Conservation (phyloP, 1,284 basidiomycete species). For the Grifola frondosa region DNA sequence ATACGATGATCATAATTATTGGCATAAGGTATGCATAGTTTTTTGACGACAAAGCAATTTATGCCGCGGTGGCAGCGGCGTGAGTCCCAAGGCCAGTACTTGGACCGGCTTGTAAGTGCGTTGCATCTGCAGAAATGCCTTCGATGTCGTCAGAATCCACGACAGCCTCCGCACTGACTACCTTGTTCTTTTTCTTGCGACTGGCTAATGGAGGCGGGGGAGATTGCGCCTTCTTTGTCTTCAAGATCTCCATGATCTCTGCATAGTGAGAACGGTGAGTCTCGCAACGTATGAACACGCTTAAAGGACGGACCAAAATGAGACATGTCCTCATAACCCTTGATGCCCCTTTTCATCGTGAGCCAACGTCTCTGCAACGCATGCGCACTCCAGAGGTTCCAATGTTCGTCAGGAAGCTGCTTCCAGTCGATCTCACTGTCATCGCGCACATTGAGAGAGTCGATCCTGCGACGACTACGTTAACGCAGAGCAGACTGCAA, state of each 20-base stretch:
- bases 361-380: conserved; percentile 74
- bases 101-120: conserved; percentile 13
- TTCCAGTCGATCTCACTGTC: conserved; percentile 88
- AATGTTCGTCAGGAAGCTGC: conserved; percentile 63
- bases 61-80: not conserved
- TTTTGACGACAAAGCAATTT: too few relatives aligned
- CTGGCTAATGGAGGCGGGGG: conserved; percentile 40
- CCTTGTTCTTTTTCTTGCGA: conserved; percentile 44
- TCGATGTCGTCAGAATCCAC: conserved; percentile 36
- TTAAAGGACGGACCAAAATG: conserved; percentile 54
- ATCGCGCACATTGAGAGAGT: conserved; percentile 68
- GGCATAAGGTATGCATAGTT: too few relatives aligned
- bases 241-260: conserved; percentile 81
- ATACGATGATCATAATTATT: too few relatives aligned
- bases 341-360: conserved; percentile 72
- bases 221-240: conserved; percentile 62
- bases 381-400: conserved; percentile 84
- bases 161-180: conserved; percentile 54
- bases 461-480: conserved; percentile 49
- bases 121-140: too few relatives aligned
- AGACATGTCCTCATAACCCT: conserved; percentile 75
- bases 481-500: not conserved
- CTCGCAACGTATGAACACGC: conserved; percentile 4
- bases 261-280: not conserved
- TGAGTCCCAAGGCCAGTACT: conserved; percentile 8